These are phyloP conservation scores for Rhizophlyctis rosea DNA, from an alignment of 192 early-diverging fungal genomes.

Conservation along the genomic window DNA sequence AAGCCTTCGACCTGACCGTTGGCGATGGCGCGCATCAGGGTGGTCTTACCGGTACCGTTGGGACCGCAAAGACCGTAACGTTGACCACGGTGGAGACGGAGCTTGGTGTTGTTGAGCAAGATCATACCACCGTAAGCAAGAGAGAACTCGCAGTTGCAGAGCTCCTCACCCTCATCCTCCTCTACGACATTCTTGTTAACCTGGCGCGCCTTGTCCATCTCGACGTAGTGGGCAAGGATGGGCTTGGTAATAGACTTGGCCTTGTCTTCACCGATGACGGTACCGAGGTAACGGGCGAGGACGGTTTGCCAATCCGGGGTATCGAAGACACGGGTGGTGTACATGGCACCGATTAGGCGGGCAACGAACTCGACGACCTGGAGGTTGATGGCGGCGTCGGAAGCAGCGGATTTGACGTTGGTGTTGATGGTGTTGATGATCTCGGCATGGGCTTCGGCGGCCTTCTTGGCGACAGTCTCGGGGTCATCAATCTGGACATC, in stretches of 20 bases:
- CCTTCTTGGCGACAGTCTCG: constrained; percentile 39
- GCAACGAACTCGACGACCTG: constrained; percentile 55
- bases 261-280: constrained; percentile 54
- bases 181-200: constrained; percentile 24
- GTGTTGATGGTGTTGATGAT: constrained; percentile 36
- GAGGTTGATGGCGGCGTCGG: constrained; percentile 41
- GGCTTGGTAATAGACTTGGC: constrained; percentile 46
- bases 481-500: constrained; percentile 54
- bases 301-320: constrained; percentile 63
- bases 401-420: constrained; percentile 47
- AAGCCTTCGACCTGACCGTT: constrained; percentile 79
- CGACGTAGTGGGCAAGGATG: constrained; percentile 40
- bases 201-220: constrained; percentile 40
- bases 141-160: constrained; percentile 79
- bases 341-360: constrained; percentile 57
- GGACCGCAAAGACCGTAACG: constrained; percentile 80
- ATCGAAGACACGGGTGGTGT: constrained; percentile 61
- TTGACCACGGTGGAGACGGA: constrained; percentile 69
- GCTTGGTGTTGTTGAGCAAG: constrained; percentile 63
- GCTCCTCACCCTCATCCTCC: constrained; percentile 47
- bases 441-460: constrained; percentile 31
- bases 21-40: constrained; percentile 83
- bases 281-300: constrained; percentile 53
- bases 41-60: constrained; percentile 85
- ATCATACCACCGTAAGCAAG: constrained; percentile 82